Percentiles rank a stretch among this genome's conserved stretches.
Conservation (phyloP, 2,329 filamentous ascomycete species). For the Fusarium sp. region DNA sequence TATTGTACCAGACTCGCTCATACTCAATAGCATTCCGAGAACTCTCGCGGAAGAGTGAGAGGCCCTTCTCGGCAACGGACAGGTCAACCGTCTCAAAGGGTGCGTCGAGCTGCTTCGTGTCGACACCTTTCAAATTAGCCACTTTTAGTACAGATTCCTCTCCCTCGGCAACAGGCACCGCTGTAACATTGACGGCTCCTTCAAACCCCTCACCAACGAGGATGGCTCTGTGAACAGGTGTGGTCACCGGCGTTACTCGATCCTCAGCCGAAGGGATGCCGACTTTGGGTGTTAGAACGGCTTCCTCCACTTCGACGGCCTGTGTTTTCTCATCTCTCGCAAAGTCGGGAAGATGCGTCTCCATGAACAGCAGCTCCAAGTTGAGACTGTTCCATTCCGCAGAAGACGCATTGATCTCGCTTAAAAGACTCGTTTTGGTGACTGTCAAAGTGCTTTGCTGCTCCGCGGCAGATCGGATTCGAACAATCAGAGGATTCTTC, state of each 20-base stretch:
- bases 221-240: conserved; percentile 86
- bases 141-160: conserved; percentile 64
- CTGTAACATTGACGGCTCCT: conserved; percentile 70
- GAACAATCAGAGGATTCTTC: conserved; percentile 72
- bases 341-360: conserved; percentile 58
- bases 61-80: conserved; percentile 69
- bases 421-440: conserved; percentile 58
- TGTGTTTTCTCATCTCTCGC: conserved; percentile 49
- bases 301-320: conserved; percentile 66
- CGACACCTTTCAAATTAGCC: conserved; percentile 68
- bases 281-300: conserved; percentile 80
- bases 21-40: conserved; percentile 78
- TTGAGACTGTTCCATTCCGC: conserved; percentile 71
- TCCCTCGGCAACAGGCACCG: conserved; percentile 57
- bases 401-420: conserved; percentile 73
- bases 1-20: conserved; percentile 79
- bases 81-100: conserved; percentile 74
- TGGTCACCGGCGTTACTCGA: conserved; percentile 75
- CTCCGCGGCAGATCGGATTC: conserved; percentile 58
- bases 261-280: conserved; percentile 77
- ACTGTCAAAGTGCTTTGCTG: conserved; percentile 49
- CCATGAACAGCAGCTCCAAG: conserved; percentile 73
- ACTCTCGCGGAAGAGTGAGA: conserved; percentile 77
- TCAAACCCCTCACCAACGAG: conserved; percentile 79
- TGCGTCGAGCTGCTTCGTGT: conserved; percentile 53